Conservation (phyloP, 1,139 yeast species). For the Starmera stellimalicola region DNA sequence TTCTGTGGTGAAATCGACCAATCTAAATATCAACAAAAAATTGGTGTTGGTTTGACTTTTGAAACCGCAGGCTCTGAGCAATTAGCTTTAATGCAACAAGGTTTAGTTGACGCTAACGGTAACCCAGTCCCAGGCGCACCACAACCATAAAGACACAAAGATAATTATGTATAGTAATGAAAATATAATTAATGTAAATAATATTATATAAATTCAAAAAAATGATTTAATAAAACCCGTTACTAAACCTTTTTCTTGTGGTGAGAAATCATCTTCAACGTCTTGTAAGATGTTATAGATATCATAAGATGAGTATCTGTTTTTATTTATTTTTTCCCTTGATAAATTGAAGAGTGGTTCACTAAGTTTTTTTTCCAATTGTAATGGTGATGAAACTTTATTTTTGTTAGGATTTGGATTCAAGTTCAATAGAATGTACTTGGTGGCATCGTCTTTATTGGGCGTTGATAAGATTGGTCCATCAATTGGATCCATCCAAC, state of each 20-base stretch:
- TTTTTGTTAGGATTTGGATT: constrained; percentile 10
- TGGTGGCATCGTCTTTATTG: constrained; percentile 5
- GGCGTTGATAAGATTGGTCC: constrained; percentile 12
- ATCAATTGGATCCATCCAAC: constrained; percentile 24
- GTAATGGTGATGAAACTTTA: background rate
- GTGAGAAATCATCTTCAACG: constrained; percentile 4
- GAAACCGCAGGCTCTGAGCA: constrained; percentile 94
- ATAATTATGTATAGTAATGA: constrained; percentile 1
- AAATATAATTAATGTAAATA: background rate
- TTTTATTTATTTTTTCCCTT: constrained; percentile 1
- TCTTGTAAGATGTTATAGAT: constrained; percentile 14
- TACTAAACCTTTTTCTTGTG: background rate
- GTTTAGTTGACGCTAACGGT: constrained; percentile 69
- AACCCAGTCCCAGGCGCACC: constrained; percentile 77
- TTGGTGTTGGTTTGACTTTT: constrained; percentile 92
- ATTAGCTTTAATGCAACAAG: constrained; percentile 67
- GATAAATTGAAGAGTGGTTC: constrained; percentile 4
- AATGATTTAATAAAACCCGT: constrained; percentile 14
- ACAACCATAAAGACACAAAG: constrained; percentile 21
- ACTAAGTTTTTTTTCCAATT: constrained; percentile 1
- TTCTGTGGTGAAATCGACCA: constrained; percentile 96
- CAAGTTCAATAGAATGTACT: constrained; percentile 15
- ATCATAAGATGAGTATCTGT: constrained; percentile 15
- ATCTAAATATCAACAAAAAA: constrained; percentile 67
- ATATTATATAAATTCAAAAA: constrained; percentile 5